These are phyloP conservation scores for Crithidia expoeki DNA, from an alignment of 208 protist genomes.

Conservation along the genomic window DNA sequence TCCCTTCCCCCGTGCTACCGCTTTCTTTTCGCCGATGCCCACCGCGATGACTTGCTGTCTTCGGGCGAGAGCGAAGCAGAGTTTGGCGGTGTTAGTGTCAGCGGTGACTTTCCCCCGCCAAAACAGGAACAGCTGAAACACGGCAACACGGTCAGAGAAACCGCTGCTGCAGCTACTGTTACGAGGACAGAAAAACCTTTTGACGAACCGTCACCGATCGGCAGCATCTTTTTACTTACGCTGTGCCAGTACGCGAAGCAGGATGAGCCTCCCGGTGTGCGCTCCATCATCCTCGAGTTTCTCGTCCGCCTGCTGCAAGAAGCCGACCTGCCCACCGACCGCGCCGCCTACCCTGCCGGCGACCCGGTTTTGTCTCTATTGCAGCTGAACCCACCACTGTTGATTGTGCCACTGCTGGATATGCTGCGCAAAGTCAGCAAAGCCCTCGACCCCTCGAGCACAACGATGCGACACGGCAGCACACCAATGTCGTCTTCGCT, in stretches of 20 bases:
- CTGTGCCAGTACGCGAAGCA: constrained; percentile 83
- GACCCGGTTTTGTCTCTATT: constrained; percentile 56
- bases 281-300: constrained; percentile 63
- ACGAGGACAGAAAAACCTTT: background rate
- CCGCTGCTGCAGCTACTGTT: background rate
- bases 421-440: constrained; percentile 59
- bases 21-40: constrained; percentile 44
- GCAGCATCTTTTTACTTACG: constrained; percentile 58
- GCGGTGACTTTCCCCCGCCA: too few species aligned
- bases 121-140: too few species aligned
- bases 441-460: constrained; percentile 36
- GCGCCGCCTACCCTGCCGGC: constrained; percentile 27
- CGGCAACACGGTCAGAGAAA: background rate
- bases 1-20: constrained; percentile 64
- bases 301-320: constrained; percentile 54
- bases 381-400: constrained; percentile 50
- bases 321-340: constrained; percentile 55
- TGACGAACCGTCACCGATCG: constrained; percentile 43
- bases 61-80: constrained; percentile 13
- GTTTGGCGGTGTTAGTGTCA: background rate
- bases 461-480: background rate
- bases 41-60: background rate
- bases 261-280: constrained; percentile 58
- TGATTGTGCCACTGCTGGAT: constrained; percentile 68
- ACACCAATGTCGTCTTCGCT: constrained; percentile 4